phyloP scores from a whole-genome alignment of 306 rosid species.

The Vigna nakashimae region DNA sequence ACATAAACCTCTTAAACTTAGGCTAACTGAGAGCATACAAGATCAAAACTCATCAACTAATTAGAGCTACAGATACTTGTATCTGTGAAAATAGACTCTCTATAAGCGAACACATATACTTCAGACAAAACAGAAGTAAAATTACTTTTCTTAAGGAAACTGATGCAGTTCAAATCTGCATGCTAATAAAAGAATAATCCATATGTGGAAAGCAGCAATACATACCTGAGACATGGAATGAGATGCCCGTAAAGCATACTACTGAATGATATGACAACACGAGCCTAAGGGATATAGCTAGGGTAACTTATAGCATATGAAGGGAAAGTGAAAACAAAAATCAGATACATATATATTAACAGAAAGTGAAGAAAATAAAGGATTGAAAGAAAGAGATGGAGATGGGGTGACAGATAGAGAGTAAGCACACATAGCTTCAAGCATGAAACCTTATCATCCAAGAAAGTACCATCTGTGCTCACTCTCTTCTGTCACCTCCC shows the following conservation, averaged over 20 bases:
- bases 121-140: neutral
- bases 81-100: conserved; percentile 19
- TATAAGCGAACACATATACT: neutral
- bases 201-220: neutral
- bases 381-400: conserved; percentile 16
- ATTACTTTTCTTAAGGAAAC: neutral
- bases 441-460: conserved; percentile 65
- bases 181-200: conserved; percentile 4
- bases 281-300: conserved; percentile 8
- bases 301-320: conserved; percentile 31
- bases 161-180: conserved; percentile 23
- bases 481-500: conserved; percentile 99
- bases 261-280: conserved; percentile 18
- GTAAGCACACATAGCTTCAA: conserved; percentile 93
- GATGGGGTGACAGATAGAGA: conserved; percentile 89
- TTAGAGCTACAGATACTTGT: neutral
- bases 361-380: neutral
- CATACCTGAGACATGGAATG: conserved; percentile 17
- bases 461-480: conserved; percentile 97
- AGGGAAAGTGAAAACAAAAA: neutral
- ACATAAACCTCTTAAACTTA: neutral
- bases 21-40: neutral
- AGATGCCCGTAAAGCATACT: neutral
- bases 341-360: neutral
- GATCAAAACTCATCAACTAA: conserved; percentile 24